Evolutionary conservation across 73 alveolate species (phyloP), one percentile per base, ranked within the genome.

Genomic region (Paramecium octaurelia): DNA sequence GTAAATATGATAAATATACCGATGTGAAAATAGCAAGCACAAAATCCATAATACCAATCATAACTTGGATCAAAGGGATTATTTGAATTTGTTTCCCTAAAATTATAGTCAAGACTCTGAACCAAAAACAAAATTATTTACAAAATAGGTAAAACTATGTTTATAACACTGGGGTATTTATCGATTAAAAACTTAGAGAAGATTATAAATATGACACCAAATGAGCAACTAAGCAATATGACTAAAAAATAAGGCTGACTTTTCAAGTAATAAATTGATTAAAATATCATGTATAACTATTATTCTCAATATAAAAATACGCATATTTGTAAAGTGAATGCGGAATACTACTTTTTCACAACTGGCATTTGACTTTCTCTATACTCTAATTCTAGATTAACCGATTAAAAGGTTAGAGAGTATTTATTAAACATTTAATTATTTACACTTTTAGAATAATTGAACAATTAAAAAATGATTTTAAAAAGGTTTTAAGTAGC

Each of bases 361-460:
- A 73, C 59, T 8, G 87, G 59, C 18, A 21, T 40, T 73, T 73
- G 46, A 18, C 68, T 73, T 38, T 73, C 57, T 73, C 87, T 73
- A 14, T 73, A 73, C 20, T 73, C 87, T 38, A 36, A 35, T 36
- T 73, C 87, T 73, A 73, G 18, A 21, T 35, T 36, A 2, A 20
- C 31, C 16, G 68, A 73, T 73, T 73, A 16, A n/a, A 73, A 73
- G 40, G 60, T 73, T 21, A 73, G 18, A 40, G 59, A 18, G 27
- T 36, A 73, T 73, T 73, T 73, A 73, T 73, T 73, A 36, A 73
- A 73, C 87, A 73, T 73, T 64, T 11, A 31, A 64, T 64, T 64
- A 64, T 64, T 27, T 7, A 16, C 31, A n/a, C 23, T 7, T 4
- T 23, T 54, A 4, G 0, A n/a, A 18, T 54, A 54, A n/a, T 54